Evolutionary conservation across 1,284 basidiomycete genomes (phyloP).

Genomic region (Naganishia albida): DNA sequence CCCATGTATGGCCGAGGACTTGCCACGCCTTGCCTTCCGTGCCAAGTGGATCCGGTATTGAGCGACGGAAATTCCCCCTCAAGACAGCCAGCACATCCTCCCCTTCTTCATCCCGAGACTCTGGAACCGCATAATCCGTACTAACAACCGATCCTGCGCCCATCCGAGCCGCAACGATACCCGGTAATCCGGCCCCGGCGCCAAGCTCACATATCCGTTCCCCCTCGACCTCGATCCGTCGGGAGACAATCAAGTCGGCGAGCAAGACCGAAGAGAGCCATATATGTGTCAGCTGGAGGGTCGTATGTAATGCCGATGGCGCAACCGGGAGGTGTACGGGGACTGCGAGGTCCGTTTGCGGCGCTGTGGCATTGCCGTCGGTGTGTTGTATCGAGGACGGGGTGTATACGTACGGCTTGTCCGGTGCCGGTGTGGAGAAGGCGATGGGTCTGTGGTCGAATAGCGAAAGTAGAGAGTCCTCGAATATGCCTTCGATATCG

Average conservation of each 20-base stretch:
- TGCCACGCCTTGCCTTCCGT: conserved; percentile 12
- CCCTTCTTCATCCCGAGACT: conserved; percentile 8
- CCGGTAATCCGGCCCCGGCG: conserved; percentile 47
- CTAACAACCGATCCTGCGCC: conserved; percentile 39
- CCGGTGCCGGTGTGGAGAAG: conserved; percentile 24
- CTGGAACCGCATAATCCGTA: conserved; percentile 50
- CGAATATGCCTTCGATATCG: conserved; percentile 29
- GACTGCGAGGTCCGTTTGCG: conserved; percentile 29
- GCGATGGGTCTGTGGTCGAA: conserved; percentile 34
- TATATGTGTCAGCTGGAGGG: conserved; percentile 50
- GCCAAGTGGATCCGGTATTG: not conserved
- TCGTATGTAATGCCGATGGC: conserved; percentile 43
- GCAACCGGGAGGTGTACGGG: conserved; percentile 44
- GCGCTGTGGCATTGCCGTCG: not conserved
- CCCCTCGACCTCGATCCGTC: conserved; percentile 33
- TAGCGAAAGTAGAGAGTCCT: conserved; percentile 31
- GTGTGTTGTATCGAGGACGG: conserved; percentile 19
- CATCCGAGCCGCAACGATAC: conserved; percentile 39
- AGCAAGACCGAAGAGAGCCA: conserved; percentile 51
- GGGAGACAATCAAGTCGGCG: conserved; percentile 42
- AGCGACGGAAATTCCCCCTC: conserved; percentile 26
- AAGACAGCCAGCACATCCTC: conserved; percentile 30
- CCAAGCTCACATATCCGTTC: conserved; percentile 47
- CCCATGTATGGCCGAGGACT: conserved; percentile 32
- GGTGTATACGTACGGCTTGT: conserved; percentile 31